Evolutionary conservation across 495 filamentous ascomycete genomes (phyloP), one percentile per base, ranked within the genome.

Genomic region (Neurospora sp.): DNA sequence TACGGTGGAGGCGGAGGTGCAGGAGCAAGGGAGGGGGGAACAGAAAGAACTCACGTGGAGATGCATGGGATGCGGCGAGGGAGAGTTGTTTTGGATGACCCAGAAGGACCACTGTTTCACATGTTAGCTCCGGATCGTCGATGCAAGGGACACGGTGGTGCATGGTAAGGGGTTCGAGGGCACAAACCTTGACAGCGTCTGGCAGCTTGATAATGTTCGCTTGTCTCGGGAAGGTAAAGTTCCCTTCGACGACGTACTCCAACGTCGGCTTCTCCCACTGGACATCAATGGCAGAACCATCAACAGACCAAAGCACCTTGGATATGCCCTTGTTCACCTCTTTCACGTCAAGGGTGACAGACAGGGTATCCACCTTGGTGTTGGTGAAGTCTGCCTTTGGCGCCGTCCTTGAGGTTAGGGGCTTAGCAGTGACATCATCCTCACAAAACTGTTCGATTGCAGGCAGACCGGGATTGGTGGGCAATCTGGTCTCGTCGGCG

Each of bases 61-160:
- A 75, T 90, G 86, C 70, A 88, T 83, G n/a, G 86, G 87, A 71
- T 81, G 85, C 39, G 76, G 70, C 23, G 77, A 42, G 16, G 69
- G 62, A 71, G 73, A 54, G 11, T 66, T 60, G 37, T 74, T 79
- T 74, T 83, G 76, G 49, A 87, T 80, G 5, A 86, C 76, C 77
- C 84, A 81, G 77, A 84, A 86, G 27, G 79, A 78, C 85, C 84
- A 86, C 72, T 79, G 75, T 18, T 27, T 35, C 14, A 20, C 8
- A 23, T 69, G 71, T 77, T 38, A 78, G 73, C 69, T 71, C 71
- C 74, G 76, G 49, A 71, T 71, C 12, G 74, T 27, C 42, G 38
- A 27, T 37, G 35, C 27, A 31, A 35, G 23, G 35, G 14, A 31
- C 54, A 16, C 5, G 6, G 23, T 8, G 54, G 23, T 27, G 11